phyloP scores from a whole-genome alignment of 495 filamentous ascomycete genomes.

The Bacidia rubella region DNA sequence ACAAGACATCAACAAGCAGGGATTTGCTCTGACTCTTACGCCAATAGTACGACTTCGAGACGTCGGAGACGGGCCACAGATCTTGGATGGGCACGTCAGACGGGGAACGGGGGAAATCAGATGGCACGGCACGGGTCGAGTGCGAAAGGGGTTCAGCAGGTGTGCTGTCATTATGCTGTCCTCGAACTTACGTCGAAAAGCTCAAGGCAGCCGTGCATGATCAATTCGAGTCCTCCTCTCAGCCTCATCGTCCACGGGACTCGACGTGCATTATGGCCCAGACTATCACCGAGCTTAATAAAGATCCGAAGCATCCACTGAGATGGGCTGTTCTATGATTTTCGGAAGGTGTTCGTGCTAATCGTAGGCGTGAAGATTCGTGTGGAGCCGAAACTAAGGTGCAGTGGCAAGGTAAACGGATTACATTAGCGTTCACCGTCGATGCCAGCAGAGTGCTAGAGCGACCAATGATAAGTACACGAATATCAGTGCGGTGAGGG shows the following conservation, averaged over 20 bases:
- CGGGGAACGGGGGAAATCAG: not conserved
- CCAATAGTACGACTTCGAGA: not conserved
- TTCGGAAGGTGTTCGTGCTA: not conserved
- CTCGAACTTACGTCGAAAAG: not conserved
- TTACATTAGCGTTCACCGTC: not conserved
- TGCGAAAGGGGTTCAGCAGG: not conserved
- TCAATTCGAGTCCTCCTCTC: not conserved
- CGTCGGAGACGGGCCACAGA: not conserved
- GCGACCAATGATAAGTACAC: not conserved
- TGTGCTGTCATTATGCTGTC: not conserved
- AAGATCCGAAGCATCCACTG: not conserved
- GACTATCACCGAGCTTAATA: not conserved
- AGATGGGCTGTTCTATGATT: not conserved
- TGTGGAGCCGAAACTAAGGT: not conserved
- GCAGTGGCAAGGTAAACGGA: not conserved
- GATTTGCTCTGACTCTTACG: not conserved
- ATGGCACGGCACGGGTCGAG: not conserved
- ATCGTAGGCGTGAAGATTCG: not conserved
- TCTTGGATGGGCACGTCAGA: not conserved
- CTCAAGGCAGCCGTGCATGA: not conserved
- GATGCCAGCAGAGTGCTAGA: not conserved
- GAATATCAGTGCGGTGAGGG: not conserved
- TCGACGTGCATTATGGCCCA: not conserved
- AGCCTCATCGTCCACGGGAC: not conserved
- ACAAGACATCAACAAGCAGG: not conserved